Evolutionary conservation across 768 basidiomycete species (phyloP).

Genomic region (Phylloporus sp.): DNA sequence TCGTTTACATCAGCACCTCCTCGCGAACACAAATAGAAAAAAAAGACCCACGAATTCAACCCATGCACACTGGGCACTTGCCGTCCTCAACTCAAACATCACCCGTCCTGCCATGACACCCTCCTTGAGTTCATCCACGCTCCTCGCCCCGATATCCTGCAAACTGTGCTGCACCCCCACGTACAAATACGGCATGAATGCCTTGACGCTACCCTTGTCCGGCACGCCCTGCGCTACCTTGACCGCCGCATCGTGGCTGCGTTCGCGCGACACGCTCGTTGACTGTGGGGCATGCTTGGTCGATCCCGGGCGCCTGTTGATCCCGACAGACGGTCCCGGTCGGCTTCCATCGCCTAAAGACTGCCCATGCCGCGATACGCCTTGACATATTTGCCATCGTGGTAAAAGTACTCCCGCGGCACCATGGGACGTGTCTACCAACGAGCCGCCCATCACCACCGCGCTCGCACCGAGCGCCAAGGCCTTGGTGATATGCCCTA

Average conservation of each 20-base stretch:
- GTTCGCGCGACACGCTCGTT: constrained; percentile 57
- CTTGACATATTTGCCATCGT: constrained; percentile 98
- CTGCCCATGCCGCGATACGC: constrained; percentile 98
- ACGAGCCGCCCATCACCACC: constrained; percentile 97
- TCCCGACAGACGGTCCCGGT: constrained; percentile 24
- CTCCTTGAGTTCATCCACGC: constrained; percentile 59
- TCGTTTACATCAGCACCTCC: constrained; percentile 1
- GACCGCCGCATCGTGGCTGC: constrained; percentile 91
- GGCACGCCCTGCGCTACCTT: constrained; percentile 97
- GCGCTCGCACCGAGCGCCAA: constrained; percentile 89
- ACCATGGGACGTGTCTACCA: constrained; percentile 97
- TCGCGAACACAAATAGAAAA: not conserved
- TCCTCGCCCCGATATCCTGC: constrained; percentile 85
- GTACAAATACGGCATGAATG: constrained; percentile 84
- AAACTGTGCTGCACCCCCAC: constrained; percentile 87
- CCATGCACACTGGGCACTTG: constrained; percentile 95
- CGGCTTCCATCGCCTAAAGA: constrained; percentile 88
- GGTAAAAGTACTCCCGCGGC: constrained; percentile 98
- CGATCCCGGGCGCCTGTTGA: constrained; percentile 24
- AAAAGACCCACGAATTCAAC: constrained; percentile 75
- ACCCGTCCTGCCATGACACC: constrained; percentile 63
- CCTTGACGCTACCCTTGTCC: constrained; percentile 93
- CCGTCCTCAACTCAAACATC: constrained; percentile 88
- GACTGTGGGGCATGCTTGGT: constrained; percentile 47
- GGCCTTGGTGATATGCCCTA: constrained; percentile 98